These are phyloP conservation scores for Trypanosomatidae sp. DNA, from an alignment of 208 protist genomes.

Conservation along the genomic window DNA sequence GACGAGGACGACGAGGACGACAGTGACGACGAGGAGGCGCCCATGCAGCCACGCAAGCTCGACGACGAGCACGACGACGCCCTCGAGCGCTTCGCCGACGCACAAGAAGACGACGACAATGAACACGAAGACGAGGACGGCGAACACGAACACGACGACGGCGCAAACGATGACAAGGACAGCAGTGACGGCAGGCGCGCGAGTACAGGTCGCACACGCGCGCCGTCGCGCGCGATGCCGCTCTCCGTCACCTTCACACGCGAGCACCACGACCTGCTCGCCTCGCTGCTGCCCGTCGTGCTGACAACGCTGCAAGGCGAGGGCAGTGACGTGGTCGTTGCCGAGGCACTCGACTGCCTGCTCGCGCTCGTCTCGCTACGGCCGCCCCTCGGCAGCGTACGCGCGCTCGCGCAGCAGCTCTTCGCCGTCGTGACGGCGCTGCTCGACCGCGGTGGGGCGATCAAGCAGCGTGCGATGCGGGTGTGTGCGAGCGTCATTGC, in stretches of 20 bases:
- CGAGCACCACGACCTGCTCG: conserved; percentile 57
- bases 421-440: conserved; percentile 66
- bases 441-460: conserved; percentile 66
- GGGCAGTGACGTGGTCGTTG: conserved; percentile 79
- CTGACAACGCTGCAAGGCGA: conserved; percentile 79
- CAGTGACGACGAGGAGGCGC: conserved; percentile 3
- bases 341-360: conserved; percentile 70
- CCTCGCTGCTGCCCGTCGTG: conserved; percentile 59
- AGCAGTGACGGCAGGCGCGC: background rate
- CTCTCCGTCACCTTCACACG: conserved; percentile 58
- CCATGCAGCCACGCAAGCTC: too few relatives aligned
- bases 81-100: conserved; percentile 51
- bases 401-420: conserved; percentile 7
- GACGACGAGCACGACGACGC: conserved; percentile 33
- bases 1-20: conserved; percentile 4
- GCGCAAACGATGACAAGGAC: background rate
- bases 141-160: background rate
- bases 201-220: background rate
- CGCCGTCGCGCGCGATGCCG: background rate
- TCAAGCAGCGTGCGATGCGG: conserved; percentile 84
- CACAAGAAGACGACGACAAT: too few relatives aligned
- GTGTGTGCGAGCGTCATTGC: conserved; percentile 61
- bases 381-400: conserved; percentile 45
- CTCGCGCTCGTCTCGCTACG: conserved; percentile 72
- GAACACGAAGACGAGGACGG: conserved; percentile 10